A percentile compares a stretch with the other conserved stretches of the same genome.
phyloP scores from a whole-genome alignment of 1,284 basidiomycete species.

The Schizopora paradoxa region DNA sequence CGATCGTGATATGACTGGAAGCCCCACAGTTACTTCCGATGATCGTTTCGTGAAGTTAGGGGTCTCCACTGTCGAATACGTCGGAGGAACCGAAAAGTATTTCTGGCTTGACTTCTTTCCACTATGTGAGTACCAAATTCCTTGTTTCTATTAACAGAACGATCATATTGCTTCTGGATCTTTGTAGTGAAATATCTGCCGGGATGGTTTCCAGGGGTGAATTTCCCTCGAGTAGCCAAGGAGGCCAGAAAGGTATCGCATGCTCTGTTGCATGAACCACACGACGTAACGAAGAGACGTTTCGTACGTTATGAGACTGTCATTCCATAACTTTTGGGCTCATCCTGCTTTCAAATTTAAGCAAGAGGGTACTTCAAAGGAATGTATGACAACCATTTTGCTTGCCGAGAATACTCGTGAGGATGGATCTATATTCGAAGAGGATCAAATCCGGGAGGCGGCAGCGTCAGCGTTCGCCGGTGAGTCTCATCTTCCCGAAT shows the following conservation, averaged over 20 bases:
- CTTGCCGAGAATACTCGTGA: neutral
- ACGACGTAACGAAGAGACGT: neutral
- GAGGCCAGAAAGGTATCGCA: constrained; percentile 40
- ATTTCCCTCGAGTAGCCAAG: constrained; percentile 48
- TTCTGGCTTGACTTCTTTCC: too few relatives aligned
- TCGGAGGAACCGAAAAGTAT: too few relatives aligned
- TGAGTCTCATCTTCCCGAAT: too few relatives aligned
- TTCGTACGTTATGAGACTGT: neutral
- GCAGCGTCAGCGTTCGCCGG: neutral
- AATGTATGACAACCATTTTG: neutral
- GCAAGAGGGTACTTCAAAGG: neutral
- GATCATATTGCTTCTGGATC: neutral
- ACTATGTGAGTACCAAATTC: constrained; percentile 34
- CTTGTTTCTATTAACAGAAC: neutral
- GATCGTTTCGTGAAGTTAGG: neutral
- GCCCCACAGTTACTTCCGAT: neutral
- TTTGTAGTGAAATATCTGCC: constrained; percentile 52
- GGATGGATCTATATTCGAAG: neutral
- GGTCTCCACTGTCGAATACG: neutral
- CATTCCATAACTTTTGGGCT: neutral
- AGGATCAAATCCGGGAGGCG: neutral
- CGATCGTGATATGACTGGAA: neutral
- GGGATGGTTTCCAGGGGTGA: constrained; percentile 59
- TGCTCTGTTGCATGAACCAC: neutral
- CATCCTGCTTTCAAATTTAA: neutral